Evolutionary conservation across 2,329 filamentous ascomycete genomes (phyloP).

Genomic region (Cryphonectria naterciae): DNA sequence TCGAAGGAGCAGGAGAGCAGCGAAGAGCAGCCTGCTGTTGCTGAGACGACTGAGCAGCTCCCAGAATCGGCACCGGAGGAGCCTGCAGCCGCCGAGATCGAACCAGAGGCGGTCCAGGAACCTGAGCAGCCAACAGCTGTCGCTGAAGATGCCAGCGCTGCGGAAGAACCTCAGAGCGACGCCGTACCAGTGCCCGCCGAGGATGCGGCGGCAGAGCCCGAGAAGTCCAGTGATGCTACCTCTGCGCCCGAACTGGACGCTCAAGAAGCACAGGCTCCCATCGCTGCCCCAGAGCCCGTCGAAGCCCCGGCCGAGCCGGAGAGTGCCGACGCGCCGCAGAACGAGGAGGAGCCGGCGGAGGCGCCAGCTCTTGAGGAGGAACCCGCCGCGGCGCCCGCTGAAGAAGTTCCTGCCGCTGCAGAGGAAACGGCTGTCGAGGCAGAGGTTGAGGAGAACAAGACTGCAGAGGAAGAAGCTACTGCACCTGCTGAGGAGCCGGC

Average conservation of each 20-base stretch:
- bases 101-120: background rate
- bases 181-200: slow-evolving; percentile 10
- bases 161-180: slow-evolving; percentile 6
- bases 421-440: background rate
- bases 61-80: background rate
- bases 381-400: background rate
- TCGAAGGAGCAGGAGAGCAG: slow-evolving; percentile 7
- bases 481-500: too few species aligned
- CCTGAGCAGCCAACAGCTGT: background rate
- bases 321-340: background rate
- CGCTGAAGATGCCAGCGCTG: background rate
- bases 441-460: background rate
- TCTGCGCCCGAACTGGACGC: background rate
- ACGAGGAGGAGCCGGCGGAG: slow-evolving; percentile 1
- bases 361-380: background rate
- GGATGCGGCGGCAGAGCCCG: slow-evolving; percentile 4
- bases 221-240: background rate
- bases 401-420: background rate
- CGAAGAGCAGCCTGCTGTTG: slow-evolving; percentile 9
- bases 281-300: background rate
- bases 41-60: slow-evolving; percentile 4
- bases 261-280: slow-evolving; percentile 6
- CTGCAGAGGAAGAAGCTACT: background rate
- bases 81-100: slow-evolving; percentile 3
- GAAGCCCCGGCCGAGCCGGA: slow-evolving; percentile 4